Base-by-base conservation (phyloP, 768 basidiomycete genomes). In the Hemileccinum rubropunctum region DNA sequence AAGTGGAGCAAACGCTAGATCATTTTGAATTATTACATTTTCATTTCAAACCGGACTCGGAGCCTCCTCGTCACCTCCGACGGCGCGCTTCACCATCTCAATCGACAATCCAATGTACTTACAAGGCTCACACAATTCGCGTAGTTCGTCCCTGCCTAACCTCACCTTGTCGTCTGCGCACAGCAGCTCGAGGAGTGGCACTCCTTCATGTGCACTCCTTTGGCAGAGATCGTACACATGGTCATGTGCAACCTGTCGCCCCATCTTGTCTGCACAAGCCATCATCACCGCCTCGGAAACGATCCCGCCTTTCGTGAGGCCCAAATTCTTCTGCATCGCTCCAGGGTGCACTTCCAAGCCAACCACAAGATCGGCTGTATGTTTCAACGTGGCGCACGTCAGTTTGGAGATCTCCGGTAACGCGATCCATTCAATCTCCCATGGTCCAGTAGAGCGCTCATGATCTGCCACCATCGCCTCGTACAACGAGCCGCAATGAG, bases 381-480 rank as follows among this genome's bases (percentile, higher is more conserved):
- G 73, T 44, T 54, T 57, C 42, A 77, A 50, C 0, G 69, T 64
- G 6, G 75, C 71, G 36, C 73, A 71, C 0, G 73, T 73, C 54
- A 77, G 56, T 23, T 70, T 76, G 50, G 63, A 72, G 39, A 74
- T 73, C 56, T 77, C 74, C 2, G 75, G 75, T 7, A 77, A 50
- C 17, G 67, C 71, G 7, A 77, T 73, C 76, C 75, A 77, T 50
- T 77, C 76, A n/a, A 76, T 73, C 56, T 77, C 72, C 75, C 75
- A 77, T 21, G 75, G 73, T 20, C 76, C 76, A 2, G 75, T 76
- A 37, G 74, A 72, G 17, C 76, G 68, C 47, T 76, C 76, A 37
- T 77, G 76, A 54, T 76, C 76, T 50, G 72, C 75, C 3, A 76
- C 73, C 73, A 77, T 72, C 12, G 73, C 75, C 41, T 77, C 76